A percentile compares a stretch with the other conserved stretches of the same genome.
Evolutionary conservation across 23 red algal species (phyloP).

Genomic region (Gracilaria domingensis): DNA sequence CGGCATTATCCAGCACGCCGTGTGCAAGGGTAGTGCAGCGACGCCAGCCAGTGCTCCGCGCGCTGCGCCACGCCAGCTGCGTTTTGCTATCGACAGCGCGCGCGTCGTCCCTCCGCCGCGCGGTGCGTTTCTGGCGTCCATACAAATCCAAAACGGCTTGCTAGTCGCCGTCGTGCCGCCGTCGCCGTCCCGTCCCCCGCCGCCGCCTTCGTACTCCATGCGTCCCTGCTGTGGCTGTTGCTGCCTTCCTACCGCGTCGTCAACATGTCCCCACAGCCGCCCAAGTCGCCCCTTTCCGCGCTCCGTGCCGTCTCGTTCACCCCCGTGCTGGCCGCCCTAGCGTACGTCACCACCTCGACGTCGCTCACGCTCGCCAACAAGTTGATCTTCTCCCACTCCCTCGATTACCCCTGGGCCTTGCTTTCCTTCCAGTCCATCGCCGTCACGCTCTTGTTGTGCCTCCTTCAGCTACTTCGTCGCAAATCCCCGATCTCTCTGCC

Average conservation of each 20-base stretch:
- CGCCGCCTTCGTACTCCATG: neutral
- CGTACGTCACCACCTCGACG: slow-evolving; percentile 19
- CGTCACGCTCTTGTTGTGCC: neutral
- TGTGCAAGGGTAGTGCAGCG: too few species aligned
- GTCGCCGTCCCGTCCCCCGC: too few species aligned
- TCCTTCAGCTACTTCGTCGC: slow-evolving; percentile 4
- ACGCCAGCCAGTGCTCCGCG: neutral
- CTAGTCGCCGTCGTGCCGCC: too few species aligned
- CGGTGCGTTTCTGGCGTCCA: too few species aligned
- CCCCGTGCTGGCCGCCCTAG: slow-evolving; percentile 16
- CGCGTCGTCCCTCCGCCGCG: too few species aligned
- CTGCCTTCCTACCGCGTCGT: neutral
- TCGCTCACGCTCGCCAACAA: slow-evolving; percentile 84
- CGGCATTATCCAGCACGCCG: too few species aligned
- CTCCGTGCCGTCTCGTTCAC: neutral
- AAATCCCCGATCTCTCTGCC: neutral
- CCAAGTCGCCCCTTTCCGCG: neutral
- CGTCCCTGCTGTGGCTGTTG: neutral
- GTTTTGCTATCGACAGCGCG: neutral
- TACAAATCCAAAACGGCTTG: too few species aligned
- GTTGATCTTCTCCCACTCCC: slow-evolving; percentile 65
- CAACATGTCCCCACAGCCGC: neutral
- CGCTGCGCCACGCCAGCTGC: neutral
- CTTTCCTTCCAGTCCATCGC: slow-evolving; percentile 58
- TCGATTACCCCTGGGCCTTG: slow-evolving; percentile 74